Evolutionary conservation across 1,284 basidiomycete species (phyloP).

Genomic region (Leccinum holopus): DNA sequence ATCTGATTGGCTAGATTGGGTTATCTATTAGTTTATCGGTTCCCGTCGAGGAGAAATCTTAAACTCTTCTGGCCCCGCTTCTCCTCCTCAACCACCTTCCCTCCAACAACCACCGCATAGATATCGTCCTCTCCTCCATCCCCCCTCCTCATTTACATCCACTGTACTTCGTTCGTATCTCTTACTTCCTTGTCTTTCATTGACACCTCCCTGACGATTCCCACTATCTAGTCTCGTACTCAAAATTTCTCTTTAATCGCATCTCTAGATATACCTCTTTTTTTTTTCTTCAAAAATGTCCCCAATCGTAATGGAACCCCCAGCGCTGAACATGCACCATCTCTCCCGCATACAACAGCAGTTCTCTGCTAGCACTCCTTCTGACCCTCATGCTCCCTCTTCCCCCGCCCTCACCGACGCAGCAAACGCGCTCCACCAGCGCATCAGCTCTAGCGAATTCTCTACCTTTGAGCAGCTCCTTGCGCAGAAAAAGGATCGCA

Average conservation of each 20-base stretch:
- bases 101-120: not conserved
- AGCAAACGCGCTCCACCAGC: slow-evolving; percentile 30
- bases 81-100: slow-evolving; percentile 21
- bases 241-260: slow-evolving; percentile 30
- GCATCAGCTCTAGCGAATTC: slow-evolving; percentile 29
- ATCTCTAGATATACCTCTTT: slow-evolving; percentile 33
- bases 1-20: slow-evolving; percentile 40
- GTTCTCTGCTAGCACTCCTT: slow-evolving; percentile 28
- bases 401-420: slow-evolving; percentile 35
- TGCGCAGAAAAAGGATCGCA: slow-evolving; percentile 31
- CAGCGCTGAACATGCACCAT: slow-evolving; percentile 46
- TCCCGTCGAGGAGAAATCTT: slow-evolving; percentile 38
- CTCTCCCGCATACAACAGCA: slow-evolving; percentile 45
- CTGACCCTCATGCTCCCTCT: slow-evolving; percentile 28
- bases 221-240: slow-evolving; percentile 20
- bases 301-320: slow-evolving; percentile 46
- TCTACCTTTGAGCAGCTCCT: slow-evolving; percentile 33
- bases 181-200: slow-evolving; percentile 7
- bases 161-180: not conserved
- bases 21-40: slow-evolving; percentile 40
- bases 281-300: slow-evolving; percentile 35
- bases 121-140: not conserved
- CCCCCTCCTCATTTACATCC: not conserved
- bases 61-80: slow-evolving; percentile 32
- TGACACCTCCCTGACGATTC: not conserved